Evolutionary conservation across 768 basidiomycete species (phyloP).

Genomic region (Lactarius akahatsu): DNA sequence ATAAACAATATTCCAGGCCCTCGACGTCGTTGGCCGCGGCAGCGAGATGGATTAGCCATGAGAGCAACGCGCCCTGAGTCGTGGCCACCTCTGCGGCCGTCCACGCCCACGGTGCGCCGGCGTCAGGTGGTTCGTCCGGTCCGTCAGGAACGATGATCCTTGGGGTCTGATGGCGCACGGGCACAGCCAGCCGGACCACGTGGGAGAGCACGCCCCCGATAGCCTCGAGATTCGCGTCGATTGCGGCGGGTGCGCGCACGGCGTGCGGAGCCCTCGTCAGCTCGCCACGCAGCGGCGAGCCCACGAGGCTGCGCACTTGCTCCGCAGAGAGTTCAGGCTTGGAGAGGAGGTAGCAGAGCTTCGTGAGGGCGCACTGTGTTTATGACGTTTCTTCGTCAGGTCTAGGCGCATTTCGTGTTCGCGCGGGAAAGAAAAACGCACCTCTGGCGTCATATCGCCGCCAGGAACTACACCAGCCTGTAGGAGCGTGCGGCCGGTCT

Average conservation of each 20-base stretch:
- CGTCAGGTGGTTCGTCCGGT: conserved; percentile 42
- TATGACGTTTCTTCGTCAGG: background rate
- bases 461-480: conserved; percentile 80
- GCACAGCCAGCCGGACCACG: conserved; percentile 60
- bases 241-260: conserved; percentile 41
- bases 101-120: conserved; percentile 69
- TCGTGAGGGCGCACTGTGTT: conserved; percentile 79
- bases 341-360: conserved; percentile 86
- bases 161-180: conserved; percentile 40
- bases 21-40: conserved; percentile 68
- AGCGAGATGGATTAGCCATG: conserved; percentile 77
- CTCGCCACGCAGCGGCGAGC: conserved; percentile 83
- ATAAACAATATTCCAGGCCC: conserved; percentile 59
- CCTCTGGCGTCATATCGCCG: conserved; percentile 96
- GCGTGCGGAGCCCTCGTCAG: conserved; percentile 54
- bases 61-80: conserved; percentile 69
- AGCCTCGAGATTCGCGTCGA: conserved; percentile 54
- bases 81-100: conserved; percentile 73
- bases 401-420: background rate
- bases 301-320: conserved; percentile 74
- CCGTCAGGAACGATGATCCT: conserved; percentile 40
- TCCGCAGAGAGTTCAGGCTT: conserved; percentile 69
- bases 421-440: conserved; percentile 33
- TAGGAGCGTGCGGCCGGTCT: conserved; percentile 69
- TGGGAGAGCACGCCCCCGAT: conserved; percentile 67